Percentiles rank a stretch among this genome's conserved stretches.
Conservation (phyloP, 164 flowering plant species). For the Dillenia turbinata region DNA sequence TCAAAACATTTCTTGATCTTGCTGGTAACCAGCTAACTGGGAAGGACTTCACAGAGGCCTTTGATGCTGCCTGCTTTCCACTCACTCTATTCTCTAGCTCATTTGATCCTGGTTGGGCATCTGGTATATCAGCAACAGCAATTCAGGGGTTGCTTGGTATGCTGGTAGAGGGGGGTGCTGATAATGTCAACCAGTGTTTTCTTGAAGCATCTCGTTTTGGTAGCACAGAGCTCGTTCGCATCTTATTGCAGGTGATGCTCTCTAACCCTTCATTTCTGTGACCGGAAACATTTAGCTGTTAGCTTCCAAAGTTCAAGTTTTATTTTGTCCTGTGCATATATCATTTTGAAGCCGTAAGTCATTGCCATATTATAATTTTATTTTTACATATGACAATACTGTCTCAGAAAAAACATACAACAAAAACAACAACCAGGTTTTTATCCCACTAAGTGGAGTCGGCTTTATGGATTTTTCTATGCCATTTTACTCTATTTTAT, state of each 20-base stretch:
- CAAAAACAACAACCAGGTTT: no score
- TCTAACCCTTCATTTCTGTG: background rate
- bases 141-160: constrained; percentile 76
- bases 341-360: no score
- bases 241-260: constrained; percentile 76
- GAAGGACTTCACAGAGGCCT: constrained; percentile 95
- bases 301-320: no score
- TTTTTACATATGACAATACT: no score
- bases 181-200: constrained; percentile 94
- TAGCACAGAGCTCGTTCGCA: constrained; percentile 95
- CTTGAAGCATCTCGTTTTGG: constrained; percentile 98
- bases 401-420: no score
- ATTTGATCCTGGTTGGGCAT: constrained; percentile 95
- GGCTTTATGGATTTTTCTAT: no score
- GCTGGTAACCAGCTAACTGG: constrained; percentile 89
- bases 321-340: no score
- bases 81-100: constrained; percentile 95
- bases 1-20: constrained; percentile 81
- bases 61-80: constrained; percentile 97
- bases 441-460: no score
- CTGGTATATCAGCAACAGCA: constrained; percentile 85
- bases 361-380: no score
- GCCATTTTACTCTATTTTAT: no score
- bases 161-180: constrained; percentile 96
- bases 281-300: background rate